Conservation (phyloP, 2,329 filamentous ascomycete species). For the Plenodomus biglobosus region DNA sequence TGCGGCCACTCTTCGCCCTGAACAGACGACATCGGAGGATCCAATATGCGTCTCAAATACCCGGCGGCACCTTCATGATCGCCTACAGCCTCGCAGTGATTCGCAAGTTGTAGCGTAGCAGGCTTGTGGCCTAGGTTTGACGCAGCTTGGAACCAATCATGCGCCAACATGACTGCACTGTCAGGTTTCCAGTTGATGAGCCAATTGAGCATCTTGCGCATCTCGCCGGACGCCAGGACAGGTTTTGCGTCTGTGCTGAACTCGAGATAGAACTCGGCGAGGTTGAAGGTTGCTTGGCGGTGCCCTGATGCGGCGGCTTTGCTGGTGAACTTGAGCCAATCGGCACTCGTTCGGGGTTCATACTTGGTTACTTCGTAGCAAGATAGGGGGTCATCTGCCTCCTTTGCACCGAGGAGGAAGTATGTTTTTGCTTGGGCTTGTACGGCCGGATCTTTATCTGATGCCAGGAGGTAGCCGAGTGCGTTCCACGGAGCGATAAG, state of each 20-base stretch:
- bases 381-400: slow-evolving; percentile 49
- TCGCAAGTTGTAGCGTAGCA: slow-evolving; percentile 28
- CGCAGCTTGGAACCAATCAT: slow-evolving; percentile 38
- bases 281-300: slow-evolving; percentile 39
- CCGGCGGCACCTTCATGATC: slow-evolving; percentile 17
- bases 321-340: slow-evolving; percentile 49
- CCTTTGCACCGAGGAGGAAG: slow-evolving; percentile 41
- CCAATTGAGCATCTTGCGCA: slow-evolving; percentile 28
- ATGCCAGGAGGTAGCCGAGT: slow-evolving; percentile 29
- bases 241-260: slow-evolving; percentile 26
- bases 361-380: slow-evolving; percentile 43
- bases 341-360: slow-evolving; percentile 26
- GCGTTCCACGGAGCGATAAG: slow-evolving; percentile 37
- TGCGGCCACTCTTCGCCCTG: slow-evolving; percentile 31
- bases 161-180: slow-evolving; percentile 20
- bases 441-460: slow-evolving; percentile 11
- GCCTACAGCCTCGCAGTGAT: slow-evolving; percentile 17
- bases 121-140: slow-evolving; percentile 32
- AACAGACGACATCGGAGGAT: slow-evolving; percentile 14
- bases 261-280: slow-evolving; percentile 47
- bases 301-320: slow-evolving; percentile 50
- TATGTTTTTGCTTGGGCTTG: slow-evolving; percentile 30
- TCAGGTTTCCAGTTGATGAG: slow-evolving; percentile 20
- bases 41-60: slow-evolving; percentile 17
- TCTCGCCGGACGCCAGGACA: slow-evolving; percentile 8